phyloP scores from a whole-genome alignment of 1,284 basidiomycete genomes.

The Ganoderma resinaceum region DNA sequence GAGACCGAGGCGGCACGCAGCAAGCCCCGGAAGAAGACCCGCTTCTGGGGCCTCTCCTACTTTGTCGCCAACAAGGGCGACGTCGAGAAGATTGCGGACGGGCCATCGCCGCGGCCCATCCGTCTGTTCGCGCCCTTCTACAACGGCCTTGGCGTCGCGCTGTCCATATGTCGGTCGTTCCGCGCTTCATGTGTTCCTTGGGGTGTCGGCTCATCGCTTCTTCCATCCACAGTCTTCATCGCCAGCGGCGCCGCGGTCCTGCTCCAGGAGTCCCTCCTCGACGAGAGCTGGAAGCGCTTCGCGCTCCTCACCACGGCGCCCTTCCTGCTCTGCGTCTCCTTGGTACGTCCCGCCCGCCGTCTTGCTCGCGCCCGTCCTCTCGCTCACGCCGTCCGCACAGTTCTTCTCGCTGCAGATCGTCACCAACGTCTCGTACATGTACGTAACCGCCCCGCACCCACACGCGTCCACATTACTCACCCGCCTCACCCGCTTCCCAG shows the following conservation, averaged over 20 bases:
- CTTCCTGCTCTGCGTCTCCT: slow-evolving; percentile 74
- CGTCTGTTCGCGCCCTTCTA: slow-evolving; percentile 81
- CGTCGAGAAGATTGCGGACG: slow-evolving; percentile 55
- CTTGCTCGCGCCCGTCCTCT: not conserved
- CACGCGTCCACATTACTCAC: not conserved
- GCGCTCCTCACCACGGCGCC: slow-evolving; percentile 69
- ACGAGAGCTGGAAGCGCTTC: slow-evolving; percentile 69
- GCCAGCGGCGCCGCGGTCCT: slow-evolving; percentile 63
- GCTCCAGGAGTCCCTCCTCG: slow-evolving; percentile 74
- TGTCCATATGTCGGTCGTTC: slow-evolving; percentile 63
- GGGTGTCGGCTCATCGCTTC: not conserved
- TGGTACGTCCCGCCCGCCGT: slow-evolving; percentile 57
- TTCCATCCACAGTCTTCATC: slow-evolving; percentile 59
- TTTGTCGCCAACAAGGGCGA: slow-evolving; percentile 48
- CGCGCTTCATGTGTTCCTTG: not conserved
- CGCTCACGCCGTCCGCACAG: slow-evolving; percentile 39
- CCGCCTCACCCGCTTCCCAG: no score
- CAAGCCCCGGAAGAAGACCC: slow-evolving; percentile 39
- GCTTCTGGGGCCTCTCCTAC: slow-evolving; percentile 44
- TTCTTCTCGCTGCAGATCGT: slow-evolving; percentile 72
- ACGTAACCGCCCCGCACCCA: slow-evolving; percentile 34
- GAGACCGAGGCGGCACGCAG: slow-evolving; percentile 37
- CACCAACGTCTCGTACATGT: slow-evolving; percentile 65
- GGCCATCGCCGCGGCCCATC: slow-evolving; percentile 53
- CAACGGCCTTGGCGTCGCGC: slow-evolving; percentile 72